A percentile compares a stretch with the other conserved stretches of the same genome.
phyloP scores from a whole-genome alignment of 2,329 filamentous ascomycete species.

The Stachybotrys chlorohalonatus region DNA sequence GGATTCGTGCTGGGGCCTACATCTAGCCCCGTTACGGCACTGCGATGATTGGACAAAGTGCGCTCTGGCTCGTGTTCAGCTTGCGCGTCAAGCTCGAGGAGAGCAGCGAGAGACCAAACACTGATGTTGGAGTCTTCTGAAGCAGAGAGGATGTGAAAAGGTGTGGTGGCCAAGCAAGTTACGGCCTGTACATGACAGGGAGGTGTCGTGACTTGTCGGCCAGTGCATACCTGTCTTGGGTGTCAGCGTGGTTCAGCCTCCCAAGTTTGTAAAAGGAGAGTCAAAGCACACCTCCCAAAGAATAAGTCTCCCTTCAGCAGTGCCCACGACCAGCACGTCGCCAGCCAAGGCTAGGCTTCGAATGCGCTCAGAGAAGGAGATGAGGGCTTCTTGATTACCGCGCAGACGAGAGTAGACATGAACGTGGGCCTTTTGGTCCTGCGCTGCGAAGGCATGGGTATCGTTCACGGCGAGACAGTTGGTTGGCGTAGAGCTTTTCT shows the following conservation, averaged over 20 bases:
- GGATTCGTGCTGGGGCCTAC: conserved; percentile 57
- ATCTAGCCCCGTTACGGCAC: conserved; percentile 57
- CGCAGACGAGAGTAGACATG: conserved; percentile 83
- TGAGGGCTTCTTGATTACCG: conserved; percentile 78
- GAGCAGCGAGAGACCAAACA: conserved; percentile 74
- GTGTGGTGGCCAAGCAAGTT: conserved; percentile 63
- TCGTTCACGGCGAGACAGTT: conserved; percentile 74
- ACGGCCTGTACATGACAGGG: conserved; percentile 74
- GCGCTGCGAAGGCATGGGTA: conserved; percentile 83
- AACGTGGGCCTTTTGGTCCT: conserved; percentile 83
- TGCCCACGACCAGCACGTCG: conserved; percentile 70
- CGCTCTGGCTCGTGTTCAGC: conserved; percentile 60
- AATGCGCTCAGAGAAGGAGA: conserved; percentile 83
- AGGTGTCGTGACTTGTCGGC: conserved; percentile 65
- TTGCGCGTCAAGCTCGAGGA: conserved; percentile 53
- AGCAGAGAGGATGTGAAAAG: conserved; percentile 65
- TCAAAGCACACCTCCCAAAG: conserved; percentile 71
- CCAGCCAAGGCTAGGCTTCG: conserved; percentile 65
- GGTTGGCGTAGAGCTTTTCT: conserved; percentile 77
- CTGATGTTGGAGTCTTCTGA: conserved; percentile 85
- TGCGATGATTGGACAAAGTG: conserved; percentile 70
- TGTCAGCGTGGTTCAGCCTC: conserved; percentile 10
- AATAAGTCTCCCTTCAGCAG: conserved; percentile 75
- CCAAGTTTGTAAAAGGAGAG: conserved; percentile 6
- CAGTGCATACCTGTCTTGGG: conserved; percentile 55